Percentiles rank a stretch among this genome's conserved stretches.
These are phyloP conservation scores for Alectoria sarmentosa DNA, from an alignment of 495 filamentous ascomycete genomes.

Conservation along the genomic window DNA sequence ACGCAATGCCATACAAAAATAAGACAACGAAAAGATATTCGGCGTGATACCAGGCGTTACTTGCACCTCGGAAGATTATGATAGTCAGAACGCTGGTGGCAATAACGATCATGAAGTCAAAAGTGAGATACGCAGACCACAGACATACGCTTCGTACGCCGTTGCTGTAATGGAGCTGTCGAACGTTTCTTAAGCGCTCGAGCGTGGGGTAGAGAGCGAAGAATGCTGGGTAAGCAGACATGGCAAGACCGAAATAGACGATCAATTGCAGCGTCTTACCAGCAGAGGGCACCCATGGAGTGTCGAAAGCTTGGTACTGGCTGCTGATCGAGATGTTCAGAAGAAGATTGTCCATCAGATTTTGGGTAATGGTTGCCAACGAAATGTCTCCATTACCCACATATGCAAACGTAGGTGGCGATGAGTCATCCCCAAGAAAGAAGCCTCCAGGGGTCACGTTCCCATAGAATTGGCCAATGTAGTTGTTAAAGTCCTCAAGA, in stretches of 20 bases:
- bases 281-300: constrained; percentile 52
- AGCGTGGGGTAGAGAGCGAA: constrained; percentile 80
- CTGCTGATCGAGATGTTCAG: constrained; percentile 59
- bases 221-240: constrained; percentile 72
- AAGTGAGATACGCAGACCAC: constrained; percentile 70
- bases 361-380: constrained; percentile 60
- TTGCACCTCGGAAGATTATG: constrained; percentile 53
- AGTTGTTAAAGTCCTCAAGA: constrained; percentile 57
- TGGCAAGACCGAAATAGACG: constrained; percentile 68
- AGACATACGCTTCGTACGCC: constrained; percentile 61
- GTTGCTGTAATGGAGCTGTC: constrained; percentile 82
- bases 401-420: constrained; percentile 55
- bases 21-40: constrained; percentile 73
- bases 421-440: constrained; percentile 54
- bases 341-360: constrained; percentile 58
- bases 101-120: constrained; percentile 69
- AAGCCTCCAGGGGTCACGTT: constrained; percentile 70
- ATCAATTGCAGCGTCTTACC: constrained; percentile 73
- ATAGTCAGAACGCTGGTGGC: constrained; percentile 50
- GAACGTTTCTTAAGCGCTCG: constrained; percentile 67
- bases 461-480: constrained; percentile 51
- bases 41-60: constrained; percentile 62
- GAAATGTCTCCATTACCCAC: constrained; percentile 42
- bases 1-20: constrained; percentile 65
- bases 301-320: constrained; percentile 61